These are phyloP conservation scores for Suillus subaureus DNA, from an alignment of 768 basidiomycete genomes.

Conservation along the genomic window DNA sequence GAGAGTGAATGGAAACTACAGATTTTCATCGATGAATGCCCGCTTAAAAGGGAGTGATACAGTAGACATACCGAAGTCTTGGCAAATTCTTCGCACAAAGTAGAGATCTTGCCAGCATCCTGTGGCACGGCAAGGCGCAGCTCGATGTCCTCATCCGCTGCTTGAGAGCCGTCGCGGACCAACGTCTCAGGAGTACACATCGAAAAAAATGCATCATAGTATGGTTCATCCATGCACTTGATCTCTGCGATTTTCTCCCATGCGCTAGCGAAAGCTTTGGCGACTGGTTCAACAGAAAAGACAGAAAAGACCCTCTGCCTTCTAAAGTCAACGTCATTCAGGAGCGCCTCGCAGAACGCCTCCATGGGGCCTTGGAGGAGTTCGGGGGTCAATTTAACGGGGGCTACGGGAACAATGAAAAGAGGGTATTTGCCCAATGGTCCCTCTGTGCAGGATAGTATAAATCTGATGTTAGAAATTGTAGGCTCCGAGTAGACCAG, in stretches of 20 bases:
- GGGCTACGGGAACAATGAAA: slow-evolving; percentile 46
- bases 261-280: slow-evolving; percentile 42
- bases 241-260: slow-evolving; percentile 49
- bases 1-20: slow-evolving; percentile 42
- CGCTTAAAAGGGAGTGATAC: slow-evolving; percentile 8
- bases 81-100: slow-evolving; percentile 53
- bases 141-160: slow-evolving; percentile 38
- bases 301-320: slow-evolving; percentile 60
- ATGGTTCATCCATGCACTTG: slow-evolving; percentile 42
- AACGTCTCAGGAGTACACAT: slow-evolving; percentile 45
- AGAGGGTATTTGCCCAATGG: slow-evolving; percentile 51
- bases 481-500: slow-evolving; percentile 45
- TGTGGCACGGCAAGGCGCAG: slow-evolving; percentile 36
- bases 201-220: slow-evolving; percentile 52
- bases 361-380: slow-evolving; percentile 40
- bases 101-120: slow-evolving; percentile 44
- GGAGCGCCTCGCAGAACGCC: slow-evolving; percentile 37
- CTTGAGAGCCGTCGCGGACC: slow-evolving; percentile 21
- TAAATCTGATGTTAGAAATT: slow-evolving; percentile 40
- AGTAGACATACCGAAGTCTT: slow-evolving; percentile 47
- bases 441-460: slow-evolving; percentile 49
- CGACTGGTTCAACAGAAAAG: slow-evolving; percentile 50
- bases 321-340: slow-evolving; percentile 27
- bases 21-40: slow-evolving; percentile 29
- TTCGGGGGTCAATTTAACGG: slow-evolving; percentile 27